Percentiles rank a stretch among this genome's conserved stretches.
Evolutionary conservation across 2,329 filamentous ascomycete genomes (phyloP).

Genomic region (Botrytis elliptica): DNA sequence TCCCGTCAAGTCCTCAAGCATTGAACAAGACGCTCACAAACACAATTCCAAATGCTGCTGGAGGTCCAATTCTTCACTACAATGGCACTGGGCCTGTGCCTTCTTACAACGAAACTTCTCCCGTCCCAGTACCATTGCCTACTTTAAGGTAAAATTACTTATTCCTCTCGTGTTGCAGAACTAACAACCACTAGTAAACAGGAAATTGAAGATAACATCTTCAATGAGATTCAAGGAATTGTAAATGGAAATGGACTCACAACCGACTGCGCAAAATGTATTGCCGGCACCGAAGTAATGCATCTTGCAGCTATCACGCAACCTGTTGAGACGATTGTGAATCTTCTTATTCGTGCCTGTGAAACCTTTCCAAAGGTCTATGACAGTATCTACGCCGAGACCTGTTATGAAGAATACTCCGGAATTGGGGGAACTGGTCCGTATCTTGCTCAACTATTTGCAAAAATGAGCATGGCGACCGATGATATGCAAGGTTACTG

Average conservation of each 20-base stretch:
- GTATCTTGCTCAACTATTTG: conserved; percentile 18
- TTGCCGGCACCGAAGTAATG: conserved; percentile 19
- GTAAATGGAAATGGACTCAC: conserved; percentile 11
- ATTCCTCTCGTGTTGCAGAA: not conserved
- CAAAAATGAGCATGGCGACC: conserved; percentile 20
- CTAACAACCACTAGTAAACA: conserved; percentile 1
- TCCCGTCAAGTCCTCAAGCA: conserved; percentile 19
- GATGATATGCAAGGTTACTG: conserved; percentile 17
- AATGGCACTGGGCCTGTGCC: conserved; percentile 17
- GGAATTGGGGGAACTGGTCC: conserved; percentile 22
- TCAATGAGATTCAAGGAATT: conserved; percentile 15
- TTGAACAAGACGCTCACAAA: conserved; percentile 20
- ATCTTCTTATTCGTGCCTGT: conserved; percentile 19
- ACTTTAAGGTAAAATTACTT: not conserved
- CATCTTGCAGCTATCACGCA: conserved; percentile 21
- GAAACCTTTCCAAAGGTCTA: conserved; percentile 16
- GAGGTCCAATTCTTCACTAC: conserved; percentile 19
- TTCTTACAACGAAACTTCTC: conserved; percentile 17
- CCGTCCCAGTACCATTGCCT: conserved; percentile 11
- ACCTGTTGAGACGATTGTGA: conserved; percentile 13
- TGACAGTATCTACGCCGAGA: conserved; percentile 18
- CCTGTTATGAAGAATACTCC: conserved; percentile 20
- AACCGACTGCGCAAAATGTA: conserved; percentile 16
- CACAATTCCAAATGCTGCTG: conserved; percentile 18
- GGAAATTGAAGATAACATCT: conserved; percentile 22